These are phyloP conservation scores for Malassezia globosa DNA, from an alignment of 1,284 basidiomycete species.

Conservation along the genomic window DNA sequence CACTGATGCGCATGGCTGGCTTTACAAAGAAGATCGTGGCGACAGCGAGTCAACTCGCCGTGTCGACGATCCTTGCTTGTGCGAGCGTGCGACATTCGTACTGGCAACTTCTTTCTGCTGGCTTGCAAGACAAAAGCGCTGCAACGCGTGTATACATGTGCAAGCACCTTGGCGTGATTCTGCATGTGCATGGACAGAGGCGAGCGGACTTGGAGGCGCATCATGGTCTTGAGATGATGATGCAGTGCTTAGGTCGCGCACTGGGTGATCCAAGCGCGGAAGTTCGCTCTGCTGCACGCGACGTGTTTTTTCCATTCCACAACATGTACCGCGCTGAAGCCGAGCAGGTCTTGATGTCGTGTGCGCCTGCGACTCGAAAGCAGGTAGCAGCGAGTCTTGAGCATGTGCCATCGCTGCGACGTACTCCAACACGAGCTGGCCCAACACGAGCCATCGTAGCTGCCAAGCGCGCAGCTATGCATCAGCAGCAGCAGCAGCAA, in stretches of 20 bases:
- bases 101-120: slow-evolving; percentile 62
- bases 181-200: slow-evolving; percentile 39
- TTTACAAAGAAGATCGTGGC: slow-evolving; percentile 92
- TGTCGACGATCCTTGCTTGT: slow-evolving; percentile 60
- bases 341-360: slow-evolving; percentile 55
- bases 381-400: slow-evolving; percentile 69
- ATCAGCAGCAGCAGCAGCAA: slow-evolving; percentile 18
- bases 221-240: slow-evolving; percentile 53
- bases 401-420: slow-evolving; percentile 44
- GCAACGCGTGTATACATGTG: slow-evolving; percentile 62
- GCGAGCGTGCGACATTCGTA: slow-evolving; percentile 61
- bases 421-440: slow-evolving; percentile 7
- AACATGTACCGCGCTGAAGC: slow-evolving; percentile 64
- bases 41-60: slow-evolving; percentile 67
- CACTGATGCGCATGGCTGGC: slow-evolving; percentile 73
- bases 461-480: slow-evolving; percentile 37
- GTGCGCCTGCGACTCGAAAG: slow-evolving; percentile 65
- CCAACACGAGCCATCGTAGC: slow-evolving; percentile 36
- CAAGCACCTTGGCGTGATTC: slow-evolving; percentile 41
- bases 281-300: slow-evolving; percentile 64
- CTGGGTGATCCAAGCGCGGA: slow-evolving; percentile 67
- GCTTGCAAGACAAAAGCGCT: slow-evolving; percentile 70
- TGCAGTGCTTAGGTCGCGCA: slow-evolving; percentile 61
- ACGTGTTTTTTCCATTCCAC: slow-evolving; percentile 70
- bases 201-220: slow-evolving; percentile 43